Evolutionary conservation across 139 green algal genomes (phyloP).

Genomic region (Chlamydomonas schloesseri): DNA sequence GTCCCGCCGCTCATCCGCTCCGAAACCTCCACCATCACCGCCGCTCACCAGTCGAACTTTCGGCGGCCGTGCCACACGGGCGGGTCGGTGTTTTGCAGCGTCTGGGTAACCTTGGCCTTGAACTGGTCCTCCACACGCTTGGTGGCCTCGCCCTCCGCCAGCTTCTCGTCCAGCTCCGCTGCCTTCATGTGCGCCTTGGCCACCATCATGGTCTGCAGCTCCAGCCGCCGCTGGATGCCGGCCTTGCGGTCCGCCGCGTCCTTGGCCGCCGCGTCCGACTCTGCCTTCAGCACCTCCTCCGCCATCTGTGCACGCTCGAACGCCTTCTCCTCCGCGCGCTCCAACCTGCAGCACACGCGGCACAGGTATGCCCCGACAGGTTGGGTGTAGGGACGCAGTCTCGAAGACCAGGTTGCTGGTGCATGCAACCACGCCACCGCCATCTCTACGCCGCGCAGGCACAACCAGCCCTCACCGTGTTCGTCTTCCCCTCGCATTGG

Average conservation of each 20-base stretch:
- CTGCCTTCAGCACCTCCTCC: constrained; percentile 1
- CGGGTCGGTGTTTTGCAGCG: constrained; percentile 42
- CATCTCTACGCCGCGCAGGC: too few relatives aligned
- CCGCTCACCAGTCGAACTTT: constrained; percentile 56
- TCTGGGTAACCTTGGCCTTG: constrained; percentile 41
- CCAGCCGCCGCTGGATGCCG: constrained; percentile 54
- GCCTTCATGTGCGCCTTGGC: constrained; percentile 62
- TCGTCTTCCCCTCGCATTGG: too few relatives aligned
- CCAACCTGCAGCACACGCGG: constrained; percentile 12
- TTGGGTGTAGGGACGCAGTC: not conserved
- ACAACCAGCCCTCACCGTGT: too few relatives aligned
- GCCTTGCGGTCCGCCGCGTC: constrained; percentile 15
- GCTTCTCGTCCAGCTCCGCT: constrained; percentile 64
- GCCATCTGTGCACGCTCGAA: constrained; percentile 38
- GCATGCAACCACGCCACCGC: too few relatives aligned
- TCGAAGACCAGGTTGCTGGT: too few relatives aligned
- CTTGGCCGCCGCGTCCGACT: constrained; percentile 14
- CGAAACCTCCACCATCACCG: too few relatives aligned
- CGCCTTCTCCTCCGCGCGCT: constrained; percentile 23
- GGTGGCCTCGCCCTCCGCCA: constrained; percentile 39
- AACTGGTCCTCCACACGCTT: constrained; percentile 39
- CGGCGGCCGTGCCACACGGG: constrained; percentile 48
- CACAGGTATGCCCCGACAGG: not conserved
- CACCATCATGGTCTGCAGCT: constrained; percentile 70
- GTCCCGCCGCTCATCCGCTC: not conserved